These are phyloP conservation scores for Paxillus ammoniavirescens DNA, from an alignment of 768 basidiomycete genomes.

Conservation along the genomic window DNA sequence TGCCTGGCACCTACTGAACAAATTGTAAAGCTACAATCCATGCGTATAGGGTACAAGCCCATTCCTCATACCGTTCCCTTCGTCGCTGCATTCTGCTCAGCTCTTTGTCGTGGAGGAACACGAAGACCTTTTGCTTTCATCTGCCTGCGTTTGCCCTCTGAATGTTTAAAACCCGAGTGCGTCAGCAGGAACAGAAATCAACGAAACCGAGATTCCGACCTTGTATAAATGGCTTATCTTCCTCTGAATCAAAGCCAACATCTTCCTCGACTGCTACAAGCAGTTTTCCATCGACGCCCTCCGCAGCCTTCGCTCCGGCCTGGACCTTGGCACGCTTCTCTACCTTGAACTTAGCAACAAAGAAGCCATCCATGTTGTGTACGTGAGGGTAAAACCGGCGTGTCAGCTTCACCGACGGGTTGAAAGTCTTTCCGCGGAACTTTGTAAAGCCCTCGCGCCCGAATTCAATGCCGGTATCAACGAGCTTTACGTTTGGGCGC, in stretches of 20 bases:
- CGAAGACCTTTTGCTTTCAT: slow-evolving; percentile 77
- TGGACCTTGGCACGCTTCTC: slow-evolving; percentile 63
- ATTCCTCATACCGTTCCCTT: slow-evolving; percentile 9
- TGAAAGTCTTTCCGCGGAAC: slow-evolving; percentile 89
- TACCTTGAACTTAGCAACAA: slow-evolving; percentile 97
- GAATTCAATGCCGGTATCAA: slow-evolving; percentile 90
- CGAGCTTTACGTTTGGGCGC: slow-evolving; percentile 87
- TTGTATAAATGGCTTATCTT: slow-evolving; percentile 74
- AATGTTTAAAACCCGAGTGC: slow-evolving; percentile 6
- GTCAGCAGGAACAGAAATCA: slow-evolving; percentile 2
- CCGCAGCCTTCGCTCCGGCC: slow-evolving; percentile 25
- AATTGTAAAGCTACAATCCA: neutral
- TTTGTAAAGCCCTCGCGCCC: slow-evolving; percentile 88
- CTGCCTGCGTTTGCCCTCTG: slow-evolving; percentile 72
- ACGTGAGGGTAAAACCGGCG: slow-evolving; percentile 94
- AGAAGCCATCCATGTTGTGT: slow-evolving; percentile 99
- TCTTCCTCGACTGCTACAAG: slow-evolving; percentile 22
- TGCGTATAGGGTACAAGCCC: neutral
- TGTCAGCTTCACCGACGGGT: slow-evolving; percentile 75
- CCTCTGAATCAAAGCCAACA: slow-evolving; percentile 69
- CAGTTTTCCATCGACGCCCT: slow-evolving; percentile 25
- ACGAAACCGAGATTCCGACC: slow-evolving; percentile 47
- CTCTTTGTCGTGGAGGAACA: slow-evolving; percentile 52
- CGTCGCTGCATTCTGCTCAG: slow-evolving; percentile 20
- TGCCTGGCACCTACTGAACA: neutral